Conservation (phyloP, 305 asterid species). For the Ajuga reptans region DNA sequence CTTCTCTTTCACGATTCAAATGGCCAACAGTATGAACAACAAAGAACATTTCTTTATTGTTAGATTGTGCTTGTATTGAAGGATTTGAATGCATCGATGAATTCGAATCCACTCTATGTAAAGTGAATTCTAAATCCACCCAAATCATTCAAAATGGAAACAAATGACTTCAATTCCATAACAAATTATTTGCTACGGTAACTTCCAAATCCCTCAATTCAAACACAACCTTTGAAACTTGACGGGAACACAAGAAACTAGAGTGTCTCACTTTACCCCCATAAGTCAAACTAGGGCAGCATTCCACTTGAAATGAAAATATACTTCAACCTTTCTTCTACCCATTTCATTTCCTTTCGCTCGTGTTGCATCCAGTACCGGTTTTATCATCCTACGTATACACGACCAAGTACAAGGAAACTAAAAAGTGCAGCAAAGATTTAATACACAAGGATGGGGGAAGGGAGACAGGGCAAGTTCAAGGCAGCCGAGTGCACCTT, state of each 20-base stretch:
- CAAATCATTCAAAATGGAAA: neutral
- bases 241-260: neutral
- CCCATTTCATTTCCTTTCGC: constrained; percentile 22
- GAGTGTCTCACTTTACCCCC: neutral
- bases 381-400: constrained; percentile 50
- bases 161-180: no score
- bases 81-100: neutral
- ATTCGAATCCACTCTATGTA: neutral
- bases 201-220: neutral
- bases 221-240: neutral
- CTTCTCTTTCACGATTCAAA: no score
- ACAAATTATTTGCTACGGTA: neutral
- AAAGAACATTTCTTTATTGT: neutral
- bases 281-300: constrained; percentile 16
- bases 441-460: constrained; percentile 27
- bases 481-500: constrained; percentile 23
- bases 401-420: constrained; percentile 39
- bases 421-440: constrained; percentile 19
- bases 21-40: neutral
- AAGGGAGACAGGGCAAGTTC: constrained; percentile 3
- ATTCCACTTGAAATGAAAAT: constrained; percentile 28
- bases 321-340: constrained; percentile 32
- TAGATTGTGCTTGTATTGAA: neutral
- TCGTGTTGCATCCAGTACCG: constrained; percentile 31
- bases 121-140: neutral